Evolutionary conservation across 495 filamentous ascomycete species (phyloP), one percentile per base, ranked within the genome.

Genomic region (Lasiosphaeris hirsuta): DNA sequence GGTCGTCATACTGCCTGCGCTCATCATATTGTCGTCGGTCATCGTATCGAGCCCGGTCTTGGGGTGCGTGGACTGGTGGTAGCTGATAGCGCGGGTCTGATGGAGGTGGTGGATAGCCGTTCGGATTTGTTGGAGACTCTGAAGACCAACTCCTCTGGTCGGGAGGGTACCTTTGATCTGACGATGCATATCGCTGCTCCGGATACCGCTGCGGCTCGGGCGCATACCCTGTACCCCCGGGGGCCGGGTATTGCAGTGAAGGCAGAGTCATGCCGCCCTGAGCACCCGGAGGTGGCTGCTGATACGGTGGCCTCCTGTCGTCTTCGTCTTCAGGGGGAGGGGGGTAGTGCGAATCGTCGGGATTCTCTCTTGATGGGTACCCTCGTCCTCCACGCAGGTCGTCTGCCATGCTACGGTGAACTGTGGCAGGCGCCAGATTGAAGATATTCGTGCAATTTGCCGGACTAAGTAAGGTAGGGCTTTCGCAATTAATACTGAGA

Each of bases 271-370:
- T 66, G 39, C 64, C 18, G 64, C 57, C 46, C 62, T 62, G 48
- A 57, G 45, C 44, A 51, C 68, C 54, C 67, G 72, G 30, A 64
- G 70, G 57, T 14, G 68, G 65, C 61, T 71, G 66, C 9, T 60
- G 58, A 30, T 70, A 30, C 23, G 23, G 23, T 30, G 23, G 73
- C 34, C 77, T 73, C 57, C 76, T 74, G 53, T 76, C 72, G 48
- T 80, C 78, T 17, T 68, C 69, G 8, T 80, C 78, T 14, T 69
- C 72, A 8, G 77, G 70, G 51, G 75, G 69, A 34, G 77, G 74
- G n/a, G 74, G 74, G 62, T 81, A 80, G 49, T 75, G 71, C 39
- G 75, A 71, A 19, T 75, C 72, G 40, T 72, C 67, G 54, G 55
- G 54, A 36, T 66, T 61, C 46, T 75, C 69, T 60, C 70, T 71